Conservation (phyloP, 2,329 filamentous ascomycete genomes). For the Fusarium metavorans region DNA sequence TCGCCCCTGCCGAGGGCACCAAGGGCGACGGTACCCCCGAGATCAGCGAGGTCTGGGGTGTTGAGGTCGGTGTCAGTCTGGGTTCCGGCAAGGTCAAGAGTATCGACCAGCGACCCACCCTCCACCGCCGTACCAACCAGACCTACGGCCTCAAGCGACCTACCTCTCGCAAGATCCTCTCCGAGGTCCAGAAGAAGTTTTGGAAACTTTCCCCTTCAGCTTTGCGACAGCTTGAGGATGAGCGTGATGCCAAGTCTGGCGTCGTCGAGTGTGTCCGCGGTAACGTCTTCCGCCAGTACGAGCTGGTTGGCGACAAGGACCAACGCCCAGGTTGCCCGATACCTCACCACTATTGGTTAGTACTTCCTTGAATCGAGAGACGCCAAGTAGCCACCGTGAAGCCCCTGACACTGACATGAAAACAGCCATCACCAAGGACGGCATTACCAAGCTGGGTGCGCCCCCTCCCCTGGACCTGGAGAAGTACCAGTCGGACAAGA, state of each 20-base stretch:
- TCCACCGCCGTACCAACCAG: slow-evolving; percentile 92
- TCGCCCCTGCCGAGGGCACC: slow-evolving; percentile 85
- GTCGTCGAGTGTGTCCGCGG: slow-evolving; percentile 95
- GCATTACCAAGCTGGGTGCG: slow-evolving; percentile 85
- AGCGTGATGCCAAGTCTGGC: slow-evolving; percentile 94
- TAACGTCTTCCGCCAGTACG: slow-evolving; percentile 94
- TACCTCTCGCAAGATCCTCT: slow-evolving; percentile 90
- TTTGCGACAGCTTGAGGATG: slow-evolving; percentile 95
- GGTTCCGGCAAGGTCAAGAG: slow-evolving; percentile 96
- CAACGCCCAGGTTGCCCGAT: slow-evolving; percentile 82
- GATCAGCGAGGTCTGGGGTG: slow-evolving; percentile 95
- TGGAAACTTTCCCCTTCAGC: slow-evolving; percentile 97
- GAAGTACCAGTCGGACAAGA: slow-evolving; percentile 95
- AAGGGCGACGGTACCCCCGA: slow-evolving; percentile 93
- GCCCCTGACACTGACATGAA: slow-evolving; percentile 20
- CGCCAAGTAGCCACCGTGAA: background rate
- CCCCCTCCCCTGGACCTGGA: slow-evolving; percentile 81
- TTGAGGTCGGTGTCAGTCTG: slow-evolving; percentile 93
- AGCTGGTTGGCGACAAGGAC: slow-evolving; percentile 95
- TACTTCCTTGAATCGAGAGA: slow-evolving; percentile 38
- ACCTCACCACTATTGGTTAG: slow-evolving; percentile 94
- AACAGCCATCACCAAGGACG: slow-evolving; percentile 96
- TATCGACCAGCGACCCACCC: slow-evolving; percentile 86
- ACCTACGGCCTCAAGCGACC: slow-evolving; percentile 95
- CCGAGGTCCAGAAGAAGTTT: slow-evolving; percentile 97